These are phyloP conservation scores for Haematococcus sp. DNA, from an alignment of 139 green algal species.

Conservation along the genomic window DNA sequence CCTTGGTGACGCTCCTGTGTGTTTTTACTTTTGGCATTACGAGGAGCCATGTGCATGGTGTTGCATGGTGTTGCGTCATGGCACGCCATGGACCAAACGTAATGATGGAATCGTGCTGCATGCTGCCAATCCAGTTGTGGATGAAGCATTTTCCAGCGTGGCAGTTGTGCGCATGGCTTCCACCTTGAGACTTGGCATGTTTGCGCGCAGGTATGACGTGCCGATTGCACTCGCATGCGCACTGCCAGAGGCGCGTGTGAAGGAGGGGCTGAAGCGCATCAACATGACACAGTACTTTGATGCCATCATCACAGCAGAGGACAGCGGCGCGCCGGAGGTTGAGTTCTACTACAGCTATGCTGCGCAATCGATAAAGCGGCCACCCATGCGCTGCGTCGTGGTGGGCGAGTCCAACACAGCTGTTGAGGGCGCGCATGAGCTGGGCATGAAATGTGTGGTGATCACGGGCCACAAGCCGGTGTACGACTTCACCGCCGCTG, in stretches of 20 bases:
- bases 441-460: constrained; percentile 87
- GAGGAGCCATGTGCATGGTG: background rate
- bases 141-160: too few species aligned
- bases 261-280: constrained; percentile 37
- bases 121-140: too few species aligned
- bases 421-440: constrained; percentile 90
- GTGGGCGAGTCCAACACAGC: constrained; percentile 80
- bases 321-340: constrained; percentile 49
- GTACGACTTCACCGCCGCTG: constrained; percentile 86
- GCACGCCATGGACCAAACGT: too few species aligned
- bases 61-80: too few species aligned
- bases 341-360: constrained; percentile 74
- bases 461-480: constrained; percentile 73
- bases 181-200: too few species aligned
- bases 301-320: constrained; percentile 77
- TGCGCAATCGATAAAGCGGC: constrained; percentile 68
- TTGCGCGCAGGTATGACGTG: constrained; percentile 39
- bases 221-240: constrained; percentile 77
- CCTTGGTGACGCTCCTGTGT: background rate
- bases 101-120: too few species aligned
- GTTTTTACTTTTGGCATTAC: background rate
- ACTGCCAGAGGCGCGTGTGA: constrained; percentile 45
- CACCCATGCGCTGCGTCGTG: constrained; percentile 87
- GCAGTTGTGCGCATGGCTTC: too few species aligned
- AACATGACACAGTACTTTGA: constrained; percentile 66